phyloP scores from a whole-genome alignment of 169 alveolate genomes.

The Hepatocystis sp. region DNA sequence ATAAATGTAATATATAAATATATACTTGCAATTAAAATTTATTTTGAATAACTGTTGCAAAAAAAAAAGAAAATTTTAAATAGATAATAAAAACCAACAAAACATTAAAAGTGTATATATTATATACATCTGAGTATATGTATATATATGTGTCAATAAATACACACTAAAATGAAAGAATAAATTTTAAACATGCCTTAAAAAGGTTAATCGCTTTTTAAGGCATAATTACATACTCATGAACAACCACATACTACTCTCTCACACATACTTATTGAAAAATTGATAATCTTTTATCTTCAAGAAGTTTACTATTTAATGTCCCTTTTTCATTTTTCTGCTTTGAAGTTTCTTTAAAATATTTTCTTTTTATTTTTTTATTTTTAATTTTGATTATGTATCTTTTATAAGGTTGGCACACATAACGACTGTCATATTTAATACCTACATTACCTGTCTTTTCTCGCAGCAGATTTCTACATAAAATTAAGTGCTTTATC shows the following conservation, averaged over 20 bases:
- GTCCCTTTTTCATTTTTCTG: slow-evolving; percentile 53
- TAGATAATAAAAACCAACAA: no score
- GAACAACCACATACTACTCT: not conserved
- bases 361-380: slow-evolving; percentile 56
- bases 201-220: no score
- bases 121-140: no score
- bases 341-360: slow-evolving; percentile 56
- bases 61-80: no score
- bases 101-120: no score
- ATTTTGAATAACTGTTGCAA: no score
- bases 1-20: no score
- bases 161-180: no score
- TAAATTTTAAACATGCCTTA: no score
- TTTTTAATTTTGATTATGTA: slow-evolving; percentile 67
- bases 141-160: no score
- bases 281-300: slow-evolving; percentile 72
- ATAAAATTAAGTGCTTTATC: slow-evolving; percentile 59
- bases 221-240: no score
- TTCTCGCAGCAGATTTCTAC: slow-evolving; percentile 58
- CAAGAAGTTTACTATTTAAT: slow-evolving; percentile 51
- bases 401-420: slow-evolving; percentile 74
- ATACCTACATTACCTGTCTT: slow-evolving; percentile 70
- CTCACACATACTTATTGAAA: slow-evolving; percentile 20
- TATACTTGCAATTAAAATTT: no score
- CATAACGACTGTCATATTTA: slow-evolving; percentile 68